These are phyloP conservation scores for Carex sylvatica DNA, from an alignment of 202 grass and related monocot species.

Conservation along the genomic window DNA sequence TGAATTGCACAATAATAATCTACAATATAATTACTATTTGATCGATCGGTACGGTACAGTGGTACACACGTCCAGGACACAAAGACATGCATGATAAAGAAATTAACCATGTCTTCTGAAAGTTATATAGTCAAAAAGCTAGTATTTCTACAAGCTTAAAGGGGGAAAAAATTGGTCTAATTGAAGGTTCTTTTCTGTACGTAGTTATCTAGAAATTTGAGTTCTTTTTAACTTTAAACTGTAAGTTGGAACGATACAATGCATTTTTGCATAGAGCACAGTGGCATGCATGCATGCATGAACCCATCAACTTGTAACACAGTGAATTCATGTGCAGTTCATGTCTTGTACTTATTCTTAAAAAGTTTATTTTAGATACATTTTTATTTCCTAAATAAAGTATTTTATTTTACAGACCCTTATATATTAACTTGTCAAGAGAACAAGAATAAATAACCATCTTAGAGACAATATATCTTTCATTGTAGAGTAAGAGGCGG, in stretches of 20 bases:
- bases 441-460: background rate
- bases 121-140: slow-evolving; percentile 9
- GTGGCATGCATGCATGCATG: background rate
- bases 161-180: background rate
- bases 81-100: slow-evolving; percentile 1
- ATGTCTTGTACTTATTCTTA: background rate
- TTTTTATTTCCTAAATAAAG: no score
- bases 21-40: background rate
- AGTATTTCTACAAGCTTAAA: background rate
- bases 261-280: no score
- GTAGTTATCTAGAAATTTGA: slow-evolving; percentile 17
- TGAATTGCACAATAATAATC: background rate
- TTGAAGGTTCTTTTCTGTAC: background rate
- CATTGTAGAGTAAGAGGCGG: no score
- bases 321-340: background rate
- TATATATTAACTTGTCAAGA: background rate
- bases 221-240: slow-evolving; percentile 10
- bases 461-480: no score
- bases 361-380: background rate
- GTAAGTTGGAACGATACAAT: no score
- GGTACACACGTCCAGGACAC: background rate
- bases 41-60: background rate
- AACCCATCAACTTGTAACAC: background rate
- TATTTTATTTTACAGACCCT: no score
- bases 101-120: background rate